Base-by-base conservation (phyloP, 2,329 filamentous ascomycete species). In the Neonectria magnoliae region DNA sequence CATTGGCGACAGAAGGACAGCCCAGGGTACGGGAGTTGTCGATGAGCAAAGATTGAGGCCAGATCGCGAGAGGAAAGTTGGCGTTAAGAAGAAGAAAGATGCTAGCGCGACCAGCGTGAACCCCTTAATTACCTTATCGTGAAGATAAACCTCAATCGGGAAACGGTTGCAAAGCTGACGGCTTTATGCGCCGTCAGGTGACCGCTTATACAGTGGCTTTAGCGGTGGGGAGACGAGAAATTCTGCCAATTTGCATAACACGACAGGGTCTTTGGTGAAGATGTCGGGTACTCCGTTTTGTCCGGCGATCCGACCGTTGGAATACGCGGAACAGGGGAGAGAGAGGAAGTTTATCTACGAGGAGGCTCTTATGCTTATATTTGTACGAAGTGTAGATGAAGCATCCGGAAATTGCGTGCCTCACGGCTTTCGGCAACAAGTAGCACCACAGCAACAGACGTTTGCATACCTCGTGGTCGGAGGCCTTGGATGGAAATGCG, bases 41-140 rank as follows among this genome's bases (percentile, higher is more conserved):
- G 61, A 64, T 56, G 56, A 64, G 52, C 44, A 27, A 57, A 56
- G 31, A 29, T 25, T 33, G 29, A 58, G 54, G 50, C 55, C 60
- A 45, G 55, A 59, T 58, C 61, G 58, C 61, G 61, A 38, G 53
- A 33, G 41, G 33, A 51, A 54, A 53, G 58, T 56, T 51, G 61
- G 61, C 56, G 61, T 52, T 56, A 47, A 62, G 41, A 48, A 47
- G 56, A 57, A 36, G 33, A 29, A 25, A 6, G 36, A 38, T 25
- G 20, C 47, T 55, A 45, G 56, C 48, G 54, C 44, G 27, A 29
- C 31, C 16, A 31, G 5, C 22, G 18, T 51, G 56, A 53, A 57
- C 61, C 61, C 61, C 58, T 64, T 59, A 64, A 64, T 64, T 64
- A 59, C 18, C 60, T 63, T 63, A 64, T 60, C 61, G 61, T 58